Base-by-base conservation (phyloP, 129 eudicot species). In the Mikania micrantha region DNA sequence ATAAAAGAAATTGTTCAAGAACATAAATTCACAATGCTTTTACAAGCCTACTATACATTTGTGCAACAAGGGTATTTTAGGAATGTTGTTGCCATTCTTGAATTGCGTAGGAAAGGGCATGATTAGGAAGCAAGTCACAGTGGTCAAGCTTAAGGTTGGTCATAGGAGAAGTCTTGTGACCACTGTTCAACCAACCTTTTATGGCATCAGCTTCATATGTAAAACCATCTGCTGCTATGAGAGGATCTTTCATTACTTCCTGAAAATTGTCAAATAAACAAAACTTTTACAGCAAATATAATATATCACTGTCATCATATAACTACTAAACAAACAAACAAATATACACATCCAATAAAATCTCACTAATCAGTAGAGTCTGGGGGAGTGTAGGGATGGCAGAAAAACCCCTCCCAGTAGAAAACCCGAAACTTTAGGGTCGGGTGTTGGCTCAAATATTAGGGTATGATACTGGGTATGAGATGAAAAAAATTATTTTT, bases 121-220 rank as follows among this genome's bases (percentile, higher is more conserved):
- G 80, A 58, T 88, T 92, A 1, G 96, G 96, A 39, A 88, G 75
- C 21, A 92, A 77, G 35, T 84, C 86, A 40, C 91, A 85, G 57
- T 78, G 83, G 19, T 86, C 84, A 25, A 92, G 96, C 75, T 78
- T 53, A 60, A 92, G 84, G 83, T 92, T 92, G 44, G 98, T 92
- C 96, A 92, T 88, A 12, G 96, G 98, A 16, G 98, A 92, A 49
- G 96, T 88, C 68, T 73, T 74, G 81, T 84, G 96, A 27, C 96
- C 98, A 27, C 96, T 86, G 34, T 86, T 81, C 47, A 92, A 72
- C 98, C 98, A 92, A 5, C 89, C 98, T 70, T 79, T 82, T 64
- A 92, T 92, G 3, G 98, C 98, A 61, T 92, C 98, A 41, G 58
- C 89, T 81, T 92, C 96, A 64, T 92, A 92, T 24, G 98, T 92